phyloP scores from a whole-genome alignment of 768 basidiomycete species.

The Cyathus striatus region DNA sequence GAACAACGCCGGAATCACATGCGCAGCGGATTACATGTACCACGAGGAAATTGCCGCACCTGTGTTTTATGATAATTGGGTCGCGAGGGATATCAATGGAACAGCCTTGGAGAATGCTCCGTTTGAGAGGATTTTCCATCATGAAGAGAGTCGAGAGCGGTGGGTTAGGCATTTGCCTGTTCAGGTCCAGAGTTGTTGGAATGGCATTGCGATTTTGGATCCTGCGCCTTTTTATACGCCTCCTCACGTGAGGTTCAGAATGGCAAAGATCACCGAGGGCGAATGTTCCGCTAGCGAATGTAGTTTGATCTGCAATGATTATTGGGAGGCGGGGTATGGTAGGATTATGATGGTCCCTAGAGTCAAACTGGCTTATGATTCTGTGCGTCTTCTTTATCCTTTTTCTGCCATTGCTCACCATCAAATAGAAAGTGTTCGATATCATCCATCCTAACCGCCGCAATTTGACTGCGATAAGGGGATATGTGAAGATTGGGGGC shows the following conservation, averaged over 20 bases:
- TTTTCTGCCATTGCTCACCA: background rate
- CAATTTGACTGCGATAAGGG: slow-evolving; percentile 94
- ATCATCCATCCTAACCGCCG: slow-evolving; percentile 88
- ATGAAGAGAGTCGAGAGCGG: slow-evolving; percentile 64
- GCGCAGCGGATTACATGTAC: slow-evolving; percentile 99
- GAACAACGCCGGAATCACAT: slow-evolving; percentile 98
- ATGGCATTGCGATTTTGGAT: slow-evolving; percentile 93
- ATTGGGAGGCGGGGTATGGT: slow-evolving; percentile 95
- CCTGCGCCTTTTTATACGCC: slow-evolving; percentile 93
- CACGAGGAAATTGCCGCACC: slow-evolving; percentile 91
- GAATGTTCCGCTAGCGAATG: slow-evolving; percentile 97
- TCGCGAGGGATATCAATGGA: slow-evolving; percentile 97
- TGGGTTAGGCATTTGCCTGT: slow-evolving; percentile 92
- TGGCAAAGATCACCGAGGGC: slow-evolving; percentile 83
- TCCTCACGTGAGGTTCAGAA: slow-evolving; percentile 90
- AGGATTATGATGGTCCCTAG: slow-evolving; percentile 97
- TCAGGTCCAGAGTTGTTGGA: slow-evolving; percentile 98
- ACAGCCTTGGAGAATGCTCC: slow-evolving; percentile 98
- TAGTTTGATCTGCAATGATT: slow-evolving; percentile 96
- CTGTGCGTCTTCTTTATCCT: slow-evolving; percentile 39
- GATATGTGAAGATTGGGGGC: slow-evolving; percentile 92
- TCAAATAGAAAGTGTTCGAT: slow-evolving; percentile 85
- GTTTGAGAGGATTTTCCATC: slow-evolving; percentile 91
- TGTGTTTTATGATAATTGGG: slow-evolving; percentile 99
- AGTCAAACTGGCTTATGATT: slow-evolving; percentile 94